phyloP scores from a whole-genome alignment of 306 rosid genomes.

The Vigna hirtella region DNA sequence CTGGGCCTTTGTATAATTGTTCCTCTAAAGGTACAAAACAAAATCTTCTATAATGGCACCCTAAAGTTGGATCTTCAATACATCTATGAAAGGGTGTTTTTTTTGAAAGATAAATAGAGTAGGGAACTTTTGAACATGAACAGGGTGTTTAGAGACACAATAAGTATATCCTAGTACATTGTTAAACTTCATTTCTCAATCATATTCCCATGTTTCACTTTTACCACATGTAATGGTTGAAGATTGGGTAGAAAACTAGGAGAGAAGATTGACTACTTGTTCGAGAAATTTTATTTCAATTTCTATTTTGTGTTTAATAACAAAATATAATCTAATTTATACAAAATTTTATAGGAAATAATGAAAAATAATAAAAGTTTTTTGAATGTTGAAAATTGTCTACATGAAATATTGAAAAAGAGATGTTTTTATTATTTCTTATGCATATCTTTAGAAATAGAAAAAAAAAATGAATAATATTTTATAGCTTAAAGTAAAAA shows the following conservation, averaged over 20 bases:
- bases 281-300: neutral
- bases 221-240: neutral
- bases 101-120: neutral
- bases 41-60: neutral
- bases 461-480: no score
- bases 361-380: no score
- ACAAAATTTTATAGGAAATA: no score
- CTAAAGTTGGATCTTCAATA: neutral
- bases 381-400: neutral
- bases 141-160: neutral
- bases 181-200: constrained; percentile 20
- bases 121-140: neutral
- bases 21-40: constrained; percentile 64
- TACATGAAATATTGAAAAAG: neutral
- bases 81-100: neutral
- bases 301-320: neutral
- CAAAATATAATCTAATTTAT: neutral
- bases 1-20: constrained; percentile 78
- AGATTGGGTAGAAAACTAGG: neutral
- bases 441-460: neutral
- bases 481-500: neutral
- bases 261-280: neutral
- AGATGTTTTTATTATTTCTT: neutral
- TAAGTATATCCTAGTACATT: neutral
- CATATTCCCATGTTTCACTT: constrained; percentile 6